Evolutionary conservation across 2,329 filamentous ascomycete genomes (phyloP).

Genomic region (Pestalotiopsis fici): DNA sequence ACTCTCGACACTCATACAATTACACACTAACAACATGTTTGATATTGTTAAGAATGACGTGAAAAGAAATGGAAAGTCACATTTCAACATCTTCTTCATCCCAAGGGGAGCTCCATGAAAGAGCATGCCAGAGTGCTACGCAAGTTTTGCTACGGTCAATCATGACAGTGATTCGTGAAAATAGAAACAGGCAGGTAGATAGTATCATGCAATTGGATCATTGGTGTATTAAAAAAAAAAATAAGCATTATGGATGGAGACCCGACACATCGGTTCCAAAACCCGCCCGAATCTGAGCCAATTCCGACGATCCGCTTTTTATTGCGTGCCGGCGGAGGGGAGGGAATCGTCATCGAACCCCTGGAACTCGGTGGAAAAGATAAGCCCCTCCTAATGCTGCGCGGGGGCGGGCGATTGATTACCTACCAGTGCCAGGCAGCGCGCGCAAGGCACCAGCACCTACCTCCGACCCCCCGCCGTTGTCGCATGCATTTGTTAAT

Average conservation of each 20-base stretch:
- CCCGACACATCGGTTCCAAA: neutral
- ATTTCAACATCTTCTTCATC: neutral
- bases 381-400: constrained; percentile 1
- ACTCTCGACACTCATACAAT: too few relatives aligned
- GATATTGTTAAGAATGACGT: too few relatives aligned
- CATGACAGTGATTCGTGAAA: too few relatives aligned
- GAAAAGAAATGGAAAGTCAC: too few relatives aligned
- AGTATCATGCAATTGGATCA: neutral
- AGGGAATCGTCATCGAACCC: constrained; percentile 1
- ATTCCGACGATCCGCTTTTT: neutral
- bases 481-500: neutral
- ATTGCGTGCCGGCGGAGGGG: neutral
- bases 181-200: neutral
- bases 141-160: too few relatives aligned
- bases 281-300: neutral
- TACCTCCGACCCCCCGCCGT: constrained; percentile 5
- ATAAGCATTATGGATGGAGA: neutral
- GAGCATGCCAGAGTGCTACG: too few relatives aligned
- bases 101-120: neutral
- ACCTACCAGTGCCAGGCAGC: too few relatives aligned
- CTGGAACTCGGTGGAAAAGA: neutral
- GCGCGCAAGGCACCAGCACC: too few relatives aligned
- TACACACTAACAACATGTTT: too few relatives aligned
- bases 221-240: neutral
- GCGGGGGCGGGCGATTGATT: neutral